Base-by-base conservation (phyloP, 164 flowering plant species). In the Umbilicus rupestris region DNA sequence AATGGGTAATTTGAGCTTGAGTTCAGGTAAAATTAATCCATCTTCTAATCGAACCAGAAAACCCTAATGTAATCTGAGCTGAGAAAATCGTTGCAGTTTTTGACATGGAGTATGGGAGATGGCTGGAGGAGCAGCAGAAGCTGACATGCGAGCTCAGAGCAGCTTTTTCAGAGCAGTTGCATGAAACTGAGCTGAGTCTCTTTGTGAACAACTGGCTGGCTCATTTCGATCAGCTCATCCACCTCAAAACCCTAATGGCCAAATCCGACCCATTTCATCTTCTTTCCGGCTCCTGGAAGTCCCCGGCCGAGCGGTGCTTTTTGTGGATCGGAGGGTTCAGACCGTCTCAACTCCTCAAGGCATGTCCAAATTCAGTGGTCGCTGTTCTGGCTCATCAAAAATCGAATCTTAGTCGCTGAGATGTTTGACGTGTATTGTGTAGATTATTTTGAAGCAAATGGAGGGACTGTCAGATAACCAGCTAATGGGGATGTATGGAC, bases 251-350 rank as follows among this genome's bases (percentile, higher is more conserved):
- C 46, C 50, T 22, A 16, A 44, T 60, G 16, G 70, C 74, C 8
- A 72, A 55, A 37, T 28, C 67, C 12, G 74, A 72, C 58, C 49
- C 69, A 0, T 72, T 72, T 41, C 63, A 72, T 63, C 39, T 72
- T 24, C 24, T 72, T 29, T 63, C 64, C 22, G 74, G 74, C 30
- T 63, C 42, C 45, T 68, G 74, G 74, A 67, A 52, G 44, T 68
- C 74, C 4, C 71, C 71, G 8, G 68, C 58, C n/a, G 74, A 72
- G 58, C 66, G 74, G 7, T 68, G 55, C 37, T 72, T 68, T 49
- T 33, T 68, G 68, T 72, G 74, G 74, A 41, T 72, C 7, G 74
- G 74, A 14, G 74, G 74, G 7, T 68, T 68, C 24, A 66, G 71
- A 31, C 65, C 74, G 8, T 72, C 74, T 20, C 71, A 72, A n/a